These are phyloP conservation scores for Candida mesenterica DNA, from an alignment of 1,139 yeast genomes.

Conservation along the genomic window DNA sequence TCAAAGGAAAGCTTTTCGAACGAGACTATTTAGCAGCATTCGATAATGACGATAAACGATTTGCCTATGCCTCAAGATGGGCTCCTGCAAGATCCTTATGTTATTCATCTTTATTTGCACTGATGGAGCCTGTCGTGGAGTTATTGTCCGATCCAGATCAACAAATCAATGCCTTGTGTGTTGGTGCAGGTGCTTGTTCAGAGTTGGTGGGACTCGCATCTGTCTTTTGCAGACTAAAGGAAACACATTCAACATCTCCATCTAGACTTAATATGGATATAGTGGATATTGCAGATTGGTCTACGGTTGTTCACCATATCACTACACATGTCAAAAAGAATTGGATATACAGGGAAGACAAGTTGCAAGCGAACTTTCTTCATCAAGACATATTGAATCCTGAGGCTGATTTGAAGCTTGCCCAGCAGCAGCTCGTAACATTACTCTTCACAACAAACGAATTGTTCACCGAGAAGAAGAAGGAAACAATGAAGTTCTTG, in stretches of 20 bases:
- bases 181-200: constrained; percentile 92
- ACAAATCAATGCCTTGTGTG: constrained; percentile 48
- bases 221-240: constrained; percentile 51
- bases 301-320: constrained; percentile 45
- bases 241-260: constrained; percentile 30
- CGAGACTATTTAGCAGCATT: constrained; percentile 73
- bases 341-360: constrained; percentile 50
- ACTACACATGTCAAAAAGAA: constrained; percentile 40
- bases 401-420: constrained; percentile 14
- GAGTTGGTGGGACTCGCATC: constrained; percentile 73
- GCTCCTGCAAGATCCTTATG: constrained; percentile 79
- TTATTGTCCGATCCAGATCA: constrained; percentile 32
- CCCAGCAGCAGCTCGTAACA: constrained; percentile 51
- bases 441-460: constrained; percentile 85
- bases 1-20: constrained; percentile 66
- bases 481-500: constrained; percentile 59
- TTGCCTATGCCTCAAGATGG: constrained; percentile 84
- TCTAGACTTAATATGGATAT: constrained; percentile 47
- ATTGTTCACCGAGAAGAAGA: constrained; percentile 66
- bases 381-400: constrained; percentile 47
- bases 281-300: constrained; percentile 82
- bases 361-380: constrained; percentile 46
- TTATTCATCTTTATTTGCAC: constrained; percentile 63
- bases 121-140: constrained; percentile 42
- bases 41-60: constrained; percentile 57